Conservation (phyloP, 345 rosid genomes). For the Pelargonium nanum region DNA sequence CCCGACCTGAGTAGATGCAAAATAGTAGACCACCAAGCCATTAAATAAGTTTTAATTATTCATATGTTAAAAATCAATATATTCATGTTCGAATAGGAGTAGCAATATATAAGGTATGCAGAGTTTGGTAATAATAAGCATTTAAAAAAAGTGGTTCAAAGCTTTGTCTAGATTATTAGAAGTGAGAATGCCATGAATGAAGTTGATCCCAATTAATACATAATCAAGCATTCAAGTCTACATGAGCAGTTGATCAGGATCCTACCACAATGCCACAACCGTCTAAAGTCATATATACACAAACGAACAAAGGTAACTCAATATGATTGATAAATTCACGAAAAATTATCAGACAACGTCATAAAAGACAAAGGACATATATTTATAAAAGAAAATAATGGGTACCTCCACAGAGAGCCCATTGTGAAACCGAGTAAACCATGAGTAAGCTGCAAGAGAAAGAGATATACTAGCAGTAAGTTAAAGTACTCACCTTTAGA, state of each 20-base stretch:
- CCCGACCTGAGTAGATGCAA: constrained; percentile 40
- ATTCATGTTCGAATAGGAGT: not conserved
- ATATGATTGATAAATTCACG: not conserved
- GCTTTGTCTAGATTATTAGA: not conserved
- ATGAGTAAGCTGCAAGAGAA: constrained; percentile 57
- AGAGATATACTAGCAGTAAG: not conserved
- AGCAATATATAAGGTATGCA: not conserved
- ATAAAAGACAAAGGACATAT: not conserved
- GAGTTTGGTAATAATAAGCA: constrained; percentile 1
- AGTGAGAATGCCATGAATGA: not conserved
- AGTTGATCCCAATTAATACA: not conserved
- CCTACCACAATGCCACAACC: no score
- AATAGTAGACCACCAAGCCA: constrained; percentile 5
- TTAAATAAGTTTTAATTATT: constrained; percentile 5
- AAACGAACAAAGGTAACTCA: no score
- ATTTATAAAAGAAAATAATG: not conserved
- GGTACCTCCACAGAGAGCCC: constrained; percentile 87
- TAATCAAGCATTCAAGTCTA: no score
- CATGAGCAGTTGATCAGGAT: no score
- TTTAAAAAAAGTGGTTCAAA: not conserved
- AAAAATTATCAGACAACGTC: not conserved
- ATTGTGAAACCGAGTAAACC: constrained; percentile 76
- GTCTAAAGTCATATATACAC: no score
- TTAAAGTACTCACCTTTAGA: not conserved
- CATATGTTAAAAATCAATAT: not conserved